phyloP scores from a whole-genome alignment of 176 grass and related monocot species.

The Zoysia pacifica region DNA sequence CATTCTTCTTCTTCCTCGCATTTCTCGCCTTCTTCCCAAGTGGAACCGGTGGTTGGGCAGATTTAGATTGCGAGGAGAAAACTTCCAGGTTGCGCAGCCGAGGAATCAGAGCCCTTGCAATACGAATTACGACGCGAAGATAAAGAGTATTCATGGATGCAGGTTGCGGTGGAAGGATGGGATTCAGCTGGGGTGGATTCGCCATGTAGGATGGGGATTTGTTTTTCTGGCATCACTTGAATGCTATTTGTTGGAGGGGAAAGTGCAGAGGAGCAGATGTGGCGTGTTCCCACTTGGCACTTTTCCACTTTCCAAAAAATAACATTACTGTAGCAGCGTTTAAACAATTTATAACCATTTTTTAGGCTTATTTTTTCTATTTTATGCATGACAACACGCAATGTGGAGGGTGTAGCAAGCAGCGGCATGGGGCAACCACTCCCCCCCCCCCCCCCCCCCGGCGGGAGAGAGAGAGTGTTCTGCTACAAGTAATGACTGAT shows the following conservation, averaged over 20 bases:
- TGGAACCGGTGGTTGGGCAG: background rate
- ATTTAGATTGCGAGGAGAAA: slow-evolving; percentile 9
- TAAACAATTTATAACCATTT: background rate
- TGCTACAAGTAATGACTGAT: background rate
- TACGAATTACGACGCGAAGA: background rate
- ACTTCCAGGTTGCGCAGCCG: background rate
- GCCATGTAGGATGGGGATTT: background rate
- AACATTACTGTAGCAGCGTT: background rate
- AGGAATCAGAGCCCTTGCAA: background rate
- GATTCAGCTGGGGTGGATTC: background rate
- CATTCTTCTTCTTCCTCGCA: background rate
- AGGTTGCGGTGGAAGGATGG: background rate
- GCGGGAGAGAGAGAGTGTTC: background rate
- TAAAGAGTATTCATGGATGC: background rate
- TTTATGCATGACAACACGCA: background rate
- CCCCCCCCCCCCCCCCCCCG: no score
- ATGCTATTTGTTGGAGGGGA: slow-evolving; percentile 13
- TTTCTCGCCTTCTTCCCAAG: slow-evolving; percentile 24
- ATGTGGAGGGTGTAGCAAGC: background rate
- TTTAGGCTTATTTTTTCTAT: background rate
- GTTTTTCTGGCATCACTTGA: slow-evolving; percentile 6
- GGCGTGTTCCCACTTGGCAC: background rate
- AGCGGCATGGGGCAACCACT: background rate
- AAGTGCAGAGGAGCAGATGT: background rate
- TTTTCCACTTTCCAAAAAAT: background rate